Evolutionary conservation across 768 basidiomycete species (phyloP).

Genomic region (Tricholoma saponaceum): DNA sequence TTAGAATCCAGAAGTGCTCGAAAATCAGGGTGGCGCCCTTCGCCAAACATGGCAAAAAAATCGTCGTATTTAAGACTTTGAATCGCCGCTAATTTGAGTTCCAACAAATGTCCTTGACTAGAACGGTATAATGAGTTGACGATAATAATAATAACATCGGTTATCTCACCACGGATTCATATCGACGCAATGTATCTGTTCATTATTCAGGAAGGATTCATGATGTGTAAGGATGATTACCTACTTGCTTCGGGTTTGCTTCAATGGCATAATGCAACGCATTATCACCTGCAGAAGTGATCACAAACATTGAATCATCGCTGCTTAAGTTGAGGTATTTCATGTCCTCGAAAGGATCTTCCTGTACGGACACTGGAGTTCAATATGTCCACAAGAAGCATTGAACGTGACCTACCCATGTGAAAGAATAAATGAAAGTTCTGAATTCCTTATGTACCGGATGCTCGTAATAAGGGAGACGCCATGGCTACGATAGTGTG

Average conservation of each 20-base stretch:
- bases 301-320: constrained; percentile 66
- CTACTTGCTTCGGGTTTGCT: constrained; percentile 50
- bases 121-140: constrained; percentile 7
- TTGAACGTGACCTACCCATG: constrained; percentile 38
- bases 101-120: constrained; percentile 73
- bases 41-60: constrained; percentile 65
- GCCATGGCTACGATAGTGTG: constrained; percentile 42
- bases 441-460: constrained; percentile 65
- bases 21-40: constrained; percentile 58
- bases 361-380: constrained; percentile 28
- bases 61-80: constrained; percentile 53
- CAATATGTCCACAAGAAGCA: not conserved
- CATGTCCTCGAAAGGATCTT: constrained; percentile 76
- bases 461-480: constrained; percentile 67
- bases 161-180: constrained; percentile 55
- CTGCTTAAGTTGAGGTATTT: constrained; percentile 50
- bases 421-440: constrained; percentile 62
- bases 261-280: constrained; percentile 74
- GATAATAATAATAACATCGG: constrained; percentile 2
- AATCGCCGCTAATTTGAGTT: constrained; percentile 71
- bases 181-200: constrained; percentile 65
- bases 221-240: constrained; percentile 8
- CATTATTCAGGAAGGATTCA: not conserved
- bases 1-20: constrained; percentile 53
- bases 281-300: constrained; percentile 79